A percentile compares a stretch with the other conserved stretches of the same genome.
Evolutionary conservation across 2,329 filamentous ascomycete species (phyloP).

Genomic region (Arthrobotrys iridis): DNA sequence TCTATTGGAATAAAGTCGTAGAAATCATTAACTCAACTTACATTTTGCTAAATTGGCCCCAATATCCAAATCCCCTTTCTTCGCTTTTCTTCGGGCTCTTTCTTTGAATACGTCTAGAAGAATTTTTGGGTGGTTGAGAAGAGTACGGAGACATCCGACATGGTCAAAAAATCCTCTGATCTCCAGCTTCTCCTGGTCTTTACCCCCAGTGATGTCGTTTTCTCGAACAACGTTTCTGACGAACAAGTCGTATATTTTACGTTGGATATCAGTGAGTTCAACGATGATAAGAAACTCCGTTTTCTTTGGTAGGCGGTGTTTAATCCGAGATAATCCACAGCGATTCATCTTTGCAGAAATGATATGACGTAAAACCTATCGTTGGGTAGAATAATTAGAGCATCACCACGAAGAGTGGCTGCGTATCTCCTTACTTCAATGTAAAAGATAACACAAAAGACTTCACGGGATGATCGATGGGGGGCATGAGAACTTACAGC

Average conservation of each 20-base stretch:
- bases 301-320: constrained; percentile 75
- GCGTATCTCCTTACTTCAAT: too few species aligned
- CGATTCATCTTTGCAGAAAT: constrained; percentile 83
- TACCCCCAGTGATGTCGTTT: background rate
- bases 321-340: constrained; percentile 74
- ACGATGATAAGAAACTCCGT: constrained; percentile 83
- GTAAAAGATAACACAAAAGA: too few species aligned
- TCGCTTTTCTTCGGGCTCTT: constrained; percentile 8
- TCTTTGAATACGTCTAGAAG: constrained; percentile 20
- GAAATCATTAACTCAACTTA: background rate
- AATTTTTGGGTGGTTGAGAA: constrained; percentile 29
- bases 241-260: constrained; percentile 67
- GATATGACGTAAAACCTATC: constrained; percentile 11
- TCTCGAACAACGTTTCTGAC: constrained; percentile 18
- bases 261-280: constrained; percentile 74
- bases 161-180: constrained; percentile 42
- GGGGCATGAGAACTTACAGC: constrained; percentile 18
- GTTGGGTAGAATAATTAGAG: constrained; percentile 64
- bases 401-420: too few species aligned
- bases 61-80: background rate
- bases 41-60: background rate
- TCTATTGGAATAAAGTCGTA: background rate
- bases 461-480: too few species aligned
- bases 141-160: constrained; percentile 22
- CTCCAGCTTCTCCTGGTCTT: background rate